phyloP scores from a whole-genome alignment of 345 rosid genomes.

The Camelina sativa region DNA sequence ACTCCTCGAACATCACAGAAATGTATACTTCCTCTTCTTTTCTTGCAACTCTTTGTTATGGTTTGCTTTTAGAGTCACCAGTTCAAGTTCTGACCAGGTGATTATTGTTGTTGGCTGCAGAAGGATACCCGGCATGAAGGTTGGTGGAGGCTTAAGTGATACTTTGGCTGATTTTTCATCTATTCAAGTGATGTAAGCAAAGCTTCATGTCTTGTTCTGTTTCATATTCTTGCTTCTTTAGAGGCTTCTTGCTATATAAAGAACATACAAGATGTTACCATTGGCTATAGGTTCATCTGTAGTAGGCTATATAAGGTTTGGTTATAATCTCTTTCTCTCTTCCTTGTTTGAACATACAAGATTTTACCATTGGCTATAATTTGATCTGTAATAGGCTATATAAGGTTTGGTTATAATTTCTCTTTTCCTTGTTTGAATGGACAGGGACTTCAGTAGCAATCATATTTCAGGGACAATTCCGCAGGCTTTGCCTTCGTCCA shows the following conservation, averaged over 20 bases:
- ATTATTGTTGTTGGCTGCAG: conserved; percentile 54
- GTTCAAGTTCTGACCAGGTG: conserved; percentile 33
- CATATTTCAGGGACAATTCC: conserved; percentile 86
- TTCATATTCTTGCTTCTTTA: conserved; percentile 13
- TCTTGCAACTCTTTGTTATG: conserved; percentile 30
- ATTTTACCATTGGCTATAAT: too few species aligned
- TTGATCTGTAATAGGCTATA: too few species aligned
- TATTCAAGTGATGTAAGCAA: conserved; percentile 72
- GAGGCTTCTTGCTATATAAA: conserved; percentile 8
- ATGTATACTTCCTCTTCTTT: conserved; percentile 49
- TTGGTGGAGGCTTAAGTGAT: conserved; percentile 66
- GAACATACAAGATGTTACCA: background rate
- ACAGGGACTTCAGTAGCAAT: conserved; percentile 89
- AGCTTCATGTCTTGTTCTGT: conserved; percentile 16
- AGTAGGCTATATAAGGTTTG: background rate
- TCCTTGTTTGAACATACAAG: too few species aligned
- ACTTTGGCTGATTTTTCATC: conserved; percentile 62
- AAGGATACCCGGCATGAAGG: conserved; percentile 62
- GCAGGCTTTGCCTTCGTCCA: conserved; percentile 63
- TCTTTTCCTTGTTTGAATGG: too few species aligned
- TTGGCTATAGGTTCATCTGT: conserved; percentile 12
- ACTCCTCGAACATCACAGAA: conserved; percentile 72
- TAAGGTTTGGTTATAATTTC: too few species aligned
- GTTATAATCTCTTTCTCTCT: conserved; percentile 12
- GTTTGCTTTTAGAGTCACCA: conserved; percentile 29